Conservation (phyloP, 257 asterid species). For the Fraxinus pennsylvanica region DNA sequence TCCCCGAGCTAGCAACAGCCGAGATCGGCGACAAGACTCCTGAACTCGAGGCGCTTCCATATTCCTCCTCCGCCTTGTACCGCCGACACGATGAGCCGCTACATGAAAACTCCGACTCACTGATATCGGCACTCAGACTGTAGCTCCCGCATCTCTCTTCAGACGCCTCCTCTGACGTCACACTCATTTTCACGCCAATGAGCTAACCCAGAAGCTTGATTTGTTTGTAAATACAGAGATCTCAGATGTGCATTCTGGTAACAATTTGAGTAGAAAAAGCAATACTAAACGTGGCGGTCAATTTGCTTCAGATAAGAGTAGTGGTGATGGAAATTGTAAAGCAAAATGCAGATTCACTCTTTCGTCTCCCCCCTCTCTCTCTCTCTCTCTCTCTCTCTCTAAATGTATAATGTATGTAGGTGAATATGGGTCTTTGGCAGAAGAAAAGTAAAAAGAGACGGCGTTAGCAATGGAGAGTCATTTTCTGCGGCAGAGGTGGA, state of each 20-base stretch:
- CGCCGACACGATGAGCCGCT: slow-evolving; percentile 41
- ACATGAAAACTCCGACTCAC: slow-evolving; percentile 83
- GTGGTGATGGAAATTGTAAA: slow-evolving; percentile 35
- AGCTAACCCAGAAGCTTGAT: slow-evolving; percentile 12
- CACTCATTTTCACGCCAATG: slow-evolving; percentile 46
- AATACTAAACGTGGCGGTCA: slow-evolving; percentile 25
- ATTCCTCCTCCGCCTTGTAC: slow-evolving; percentile 49
- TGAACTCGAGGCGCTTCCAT: slow-evolving; percentile 58
- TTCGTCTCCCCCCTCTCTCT: slow-evolving; percentile 10
- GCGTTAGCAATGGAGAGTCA: slow-evolving; percentile 24
- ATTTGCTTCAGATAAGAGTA: slow-evolving; percentile 37
- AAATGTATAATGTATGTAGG: not conserved
- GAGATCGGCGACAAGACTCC: slow-evolving; percentile 60
- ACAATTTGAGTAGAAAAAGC: not conserved
- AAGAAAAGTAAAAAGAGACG: slow-evolving; percentile 29
- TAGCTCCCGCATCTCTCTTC: slow-evolving; percentile 87
- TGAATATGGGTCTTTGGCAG: not conserved
- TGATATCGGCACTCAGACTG: slow-evolving; percentile 87
- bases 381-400: not conserved
- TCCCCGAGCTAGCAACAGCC: slow-evolving; percentile 29
- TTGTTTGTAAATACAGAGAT: slow-evolving; percentile 29
- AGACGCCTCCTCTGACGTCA: slow-evolving; percentile 74
- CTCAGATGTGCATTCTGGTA: slow-evolving; percentile 37
- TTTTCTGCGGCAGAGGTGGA: not conserved
- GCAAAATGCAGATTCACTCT: slow-evolving; percentile 39